phyloP scores from a whole-genome alignment of 78 protist species.

The Guillardia theta region DNA sequence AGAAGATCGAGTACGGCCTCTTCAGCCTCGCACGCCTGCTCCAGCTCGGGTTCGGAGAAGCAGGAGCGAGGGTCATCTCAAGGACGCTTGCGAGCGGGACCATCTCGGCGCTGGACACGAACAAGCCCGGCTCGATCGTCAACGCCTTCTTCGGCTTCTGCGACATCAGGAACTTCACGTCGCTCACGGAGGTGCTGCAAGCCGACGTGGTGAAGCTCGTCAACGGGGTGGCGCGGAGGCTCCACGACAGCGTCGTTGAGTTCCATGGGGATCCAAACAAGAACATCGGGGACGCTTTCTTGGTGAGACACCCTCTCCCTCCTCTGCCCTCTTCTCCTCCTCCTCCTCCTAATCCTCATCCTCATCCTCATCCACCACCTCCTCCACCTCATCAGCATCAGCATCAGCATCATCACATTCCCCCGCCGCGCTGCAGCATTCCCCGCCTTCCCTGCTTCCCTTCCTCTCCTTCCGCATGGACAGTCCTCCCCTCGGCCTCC shows the following conservation, averaged over 20 bases:
- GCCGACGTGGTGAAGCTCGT: not conserved
- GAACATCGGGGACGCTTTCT: not conserved
- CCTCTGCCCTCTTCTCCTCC: not conserved
- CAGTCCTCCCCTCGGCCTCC: not conserved
- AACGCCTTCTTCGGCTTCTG: not conserved
- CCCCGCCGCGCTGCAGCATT: not conserved
- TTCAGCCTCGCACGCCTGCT: not conserved
- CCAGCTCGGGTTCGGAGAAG: constrained; percentile 4
- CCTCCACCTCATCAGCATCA: not conserved
- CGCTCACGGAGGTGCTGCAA: not conserved
- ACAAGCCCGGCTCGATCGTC: not conserved
- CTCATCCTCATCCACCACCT: not conserved
- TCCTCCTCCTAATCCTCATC: not conserved
- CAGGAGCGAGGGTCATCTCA: not conserved
- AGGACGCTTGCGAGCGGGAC: not conserved
- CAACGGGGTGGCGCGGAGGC: not conserved
- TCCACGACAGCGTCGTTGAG: not conserved
- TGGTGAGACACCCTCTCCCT: not conserved
- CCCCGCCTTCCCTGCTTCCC: not conserved
- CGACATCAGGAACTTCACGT: not conserved
- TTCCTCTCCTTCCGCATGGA: not conserved
- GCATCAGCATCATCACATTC: not conserved
- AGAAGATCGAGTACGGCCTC: not conserved
- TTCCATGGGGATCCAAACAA: not conserved
- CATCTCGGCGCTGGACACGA: not conserved